Base-by-base conservation (phyloP, 2,329 filamentous ascomycete genomes). In the Trichoderma harzianum region DNA sequence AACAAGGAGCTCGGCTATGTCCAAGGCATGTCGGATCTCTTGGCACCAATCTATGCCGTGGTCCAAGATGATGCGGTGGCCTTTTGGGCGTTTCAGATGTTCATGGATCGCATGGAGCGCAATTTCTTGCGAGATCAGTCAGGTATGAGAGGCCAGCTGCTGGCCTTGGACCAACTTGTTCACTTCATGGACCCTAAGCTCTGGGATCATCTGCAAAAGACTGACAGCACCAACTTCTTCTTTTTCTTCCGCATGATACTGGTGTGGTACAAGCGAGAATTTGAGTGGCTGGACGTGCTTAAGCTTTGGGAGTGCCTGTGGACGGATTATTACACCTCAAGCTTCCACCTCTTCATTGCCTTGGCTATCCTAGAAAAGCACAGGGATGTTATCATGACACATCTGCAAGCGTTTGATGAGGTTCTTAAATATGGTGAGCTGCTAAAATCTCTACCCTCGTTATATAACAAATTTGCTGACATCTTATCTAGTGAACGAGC, bases 211-310 rank as follows among this genome's bases (percentile, higher is more conserved):
- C 88, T 99, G 0, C 90, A 97, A 80, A 91, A 89, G 18, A 93
- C 95, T 24, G 97, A 99, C 78, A 97, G 93, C 78, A 99, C 96
- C 28, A 99, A 99, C 81, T 99, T 99, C 82, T 99, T 99, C 83
- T 99, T 99, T 85, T 98, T 99, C 86, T 99, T 98, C 89, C 93
- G 96, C 73, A 98, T 98, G 96, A 86, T 99, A 39, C 86, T 99
- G 1, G 96, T 99, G 11, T 99, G 96, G 96, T 99, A 96, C 82
- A 99, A 99, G 85, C 92, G 96, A 62, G 96, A 99, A 82, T 99
- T 99, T 77, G 88, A 90, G 75, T 99, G 95, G 93, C 81, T 87
- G 62, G 94, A 98, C 78, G 90, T 97, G 12, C 84, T 98, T 39
- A 89, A 93, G 21, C 84, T 99, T 5, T 99, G 96, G 96, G 96